Conservation (phyloP, 106 monocot species). For the Hemerocallis citrina region DNA sequence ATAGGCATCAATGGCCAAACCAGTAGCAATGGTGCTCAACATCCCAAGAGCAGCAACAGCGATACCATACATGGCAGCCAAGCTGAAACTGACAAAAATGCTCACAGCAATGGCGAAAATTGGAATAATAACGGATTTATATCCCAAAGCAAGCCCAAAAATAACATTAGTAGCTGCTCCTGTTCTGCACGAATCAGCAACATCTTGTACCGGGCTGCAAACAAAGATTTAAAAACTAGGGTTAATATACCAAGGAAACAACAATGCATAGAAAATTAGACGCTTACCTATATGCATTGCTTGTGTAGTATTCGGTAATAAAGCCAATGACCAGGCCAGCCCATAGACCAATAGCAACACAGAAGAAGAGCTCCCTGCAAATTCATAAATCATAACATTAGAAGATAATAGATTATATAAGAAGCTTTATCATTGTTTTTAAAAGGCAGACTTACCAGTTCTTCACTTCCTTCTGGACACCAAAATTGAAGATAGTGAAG, state of each 20-base stretch:
- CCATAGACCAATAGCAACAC: conserved; percentile 36
- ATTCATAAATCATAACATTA: neutral
- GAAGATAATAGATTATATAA: neutral
- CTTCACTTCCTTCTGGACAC: conserved; percentile 42
- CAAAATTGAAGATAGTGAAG: conserved; percentile 60
- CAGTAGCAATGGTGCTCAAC: conserved; percentile 39
- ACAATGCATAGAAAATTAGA: neutral
- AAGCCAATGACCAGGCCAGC: conserved; percentile 33
- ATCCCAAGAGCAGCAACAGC: conserved; percentile 41
- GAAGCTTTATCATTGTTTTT: neutral
- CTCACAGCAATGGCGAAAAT: conserved; percentile 32
- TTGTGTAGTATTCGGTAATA: conserved; percentile 37
- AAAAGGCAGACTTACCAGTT: conserved; percentile 11
- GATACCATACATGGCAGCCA: conserved; percentile 37
- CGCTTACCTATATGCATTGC: conserved; percentile 34
- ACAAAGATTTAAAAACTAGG: neutral
- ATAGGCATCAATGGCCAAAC: conserved; percentile 37
- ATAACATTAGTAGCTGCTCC: conserved; percentile 41
- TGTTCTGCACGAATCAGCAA: conserved; percentile 43
- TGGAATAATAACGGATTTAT: conserved; percentile 38
- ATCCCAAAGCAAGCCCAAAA: conserved; percentile 38
- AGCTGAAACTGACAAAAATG: conserved; percentile 40
- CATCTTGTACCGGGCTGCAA: conserved; percentile 32
- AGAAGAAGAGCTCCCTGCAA: conserved; percentile 34
- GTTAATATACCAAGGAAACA: neutral